Evolutionary conservation across 257 asterid genomes (phyloP).

Genomic region (Fraxinus anomala): DNA sequence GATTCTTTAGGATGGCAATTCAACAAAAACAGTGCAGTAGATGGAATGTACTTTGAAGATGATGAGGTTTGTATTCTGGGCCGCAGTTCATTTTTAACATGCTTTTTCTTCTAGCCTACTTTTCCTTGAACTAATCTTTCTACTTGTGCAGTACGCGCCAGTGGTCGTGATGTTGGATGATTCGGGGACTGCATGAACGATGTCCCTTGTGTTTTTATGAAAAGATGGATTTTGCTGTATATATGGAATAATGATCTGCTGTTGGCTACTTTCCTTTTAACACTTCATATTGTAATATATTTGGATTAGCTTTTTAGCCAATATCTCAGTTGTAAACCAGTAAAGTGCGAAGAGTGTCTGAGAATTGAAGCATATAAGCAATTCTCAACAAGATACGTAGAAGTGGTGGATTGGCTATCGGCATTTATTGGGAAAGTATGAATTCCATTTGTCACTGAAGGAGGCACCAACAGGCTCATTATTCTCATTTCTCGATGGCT

Average conservation of each 20-base stretch:
- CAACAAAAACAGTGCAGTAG: constrained; percentile 43
- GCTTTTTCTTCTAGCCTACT: background rate
- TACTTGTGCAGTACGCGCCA: constrained; percentile 82
- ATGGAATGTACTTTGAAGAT: constrained; percentile 54
- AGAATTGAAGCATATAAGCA: too few species aligned
- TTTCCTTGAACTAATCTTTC: constrained; percentile 8
- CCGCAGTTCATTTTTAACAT: background rate
- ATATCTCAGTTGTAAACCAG: too few species aligned
- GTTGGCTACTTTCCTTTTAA: background rate
- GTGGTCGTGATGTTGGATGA: constrained; percentile 77
- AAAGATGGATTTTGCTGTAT: background rate
- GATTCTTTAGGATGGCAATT: constrained; percentile 80
- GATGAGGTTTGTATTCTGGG: constrained; percentile 62
- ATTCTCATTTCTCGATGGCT: too few species aligned
- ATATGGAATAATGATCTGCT: background rate
- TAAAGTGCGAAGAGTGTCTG: too few species aligned
- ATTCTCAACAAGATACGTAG: too few species aligned
- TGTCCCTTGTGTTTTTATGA: background rate
- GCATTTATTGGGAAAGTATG: too few species aligned
- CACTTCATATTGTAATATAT: background rate
- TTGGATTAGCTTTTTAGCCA: too few species aligned
- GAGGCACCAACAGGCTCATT: too few species aligned
- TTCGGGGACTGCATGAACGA: constrained; percentile 23
- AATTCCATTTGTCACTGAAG: too few species aligned
- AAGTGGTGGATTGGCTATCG: too few species aligned